A percentile compares a stretch with the other conserved stretches of the same genome.
Evolutionary conservation across 352 stramenopile genomes (phyloP).

Genomic region (Pythium chondricola): DNA sequence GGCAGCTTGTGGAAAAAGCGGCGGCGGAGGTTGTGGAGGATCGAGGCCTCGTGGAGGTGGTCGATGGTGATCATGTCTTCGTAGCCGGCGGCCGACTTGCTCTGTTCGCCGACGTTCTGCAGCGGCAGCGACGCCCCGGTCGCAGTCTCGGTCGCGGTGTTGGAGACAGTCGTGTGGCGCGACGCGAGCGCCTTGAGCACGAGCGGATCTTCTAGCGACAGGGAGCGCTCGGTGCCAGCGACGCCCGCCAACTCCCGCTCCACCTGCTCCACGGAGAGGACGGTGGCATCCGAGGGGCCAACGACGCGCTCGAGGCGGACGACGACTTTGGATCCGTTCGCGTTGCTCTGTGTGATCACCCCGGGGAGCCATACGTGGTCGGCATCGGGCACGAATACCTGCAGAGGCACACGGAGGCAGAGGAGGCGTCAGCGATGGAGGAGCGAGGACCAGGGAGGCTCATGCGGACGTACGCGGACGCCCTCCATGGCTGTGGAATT

Average conservation of each 20-base stretch:
- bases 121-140: slow-evolving; percentile 40
- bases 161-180: slow-evolving; percentile 55
- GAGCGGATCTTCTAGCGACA: slow-evolving; percentile 47
- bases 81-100: slow-evolving; percentile 38
- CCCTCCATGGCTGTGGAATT: slow-evolving; percentile 14
- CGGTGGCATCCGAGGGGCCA: slow-evolving; percentile 33
- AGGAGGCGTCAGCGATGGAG: background rate
- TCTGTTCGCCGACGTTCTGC: slow-evolving; percentile 57
- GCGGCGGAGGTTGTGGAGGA: slow-evolving; percentile 76
- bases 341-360: slow-evolving; percentile 44
- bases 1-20: slow-evolving; percentile 74
- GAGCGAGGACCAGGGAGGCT: too few species aligned
- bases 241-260: slow-evolving; percentile 52
- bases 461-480: slow-evolving; percentile 16
- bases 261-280: slow-evolving; percentile 30
- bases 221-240: slow-evolving; percentile 39
- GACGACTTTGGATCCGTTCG: slow-evolving; percentile 35
- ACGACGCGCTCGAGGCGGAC: slow-evolving; percentile 67
- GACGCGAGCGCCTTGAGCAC: slow-evolving; percentile 55
- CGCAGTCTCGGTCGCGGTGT: slow-evolving; percentile 5
- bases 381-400: slow-evolving; percentile 72
- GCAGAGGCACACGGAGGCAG: background rate
- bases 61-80: slow-evolving; percentile 88
- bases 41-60: slow-evolving; percentile 81
- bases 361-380: slow-evolving; percentile 79